phyloP scores from a whole-genome alignment of 805 yeast species.

The Wickerhamomyces xylosicus region DNA sequence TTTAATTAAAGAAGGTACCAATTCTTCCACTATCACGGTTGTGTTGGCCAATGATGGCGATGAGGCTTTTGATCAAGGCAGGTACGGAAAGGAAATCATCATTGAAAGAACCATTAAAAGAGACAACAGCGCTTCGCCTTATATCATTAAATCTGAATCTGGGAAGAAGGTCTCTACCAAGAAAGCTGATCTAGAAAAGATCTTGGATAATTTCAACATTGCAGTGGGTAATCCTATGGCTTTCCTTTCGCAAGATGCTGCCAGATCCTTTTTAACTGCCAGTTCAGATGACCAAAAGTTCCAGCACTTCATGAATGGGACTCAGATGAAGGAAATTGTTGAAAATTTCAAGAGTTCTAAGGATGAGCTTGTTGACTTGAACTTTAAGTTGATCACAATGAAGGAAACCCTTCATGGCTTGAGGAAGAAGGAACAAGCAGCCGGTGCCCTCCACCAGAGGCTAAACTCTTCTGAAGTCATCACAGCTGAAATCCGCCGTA shows the following conservation, averaged over 20 bases:
- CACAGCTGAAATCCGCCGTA: constrained; percentile 25
- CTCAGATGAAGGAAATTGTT: constrained; percentile 58
- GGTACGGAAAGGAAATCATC: constrained; percentile 58
- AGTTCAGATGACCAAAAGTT: constrained; percentile 67
- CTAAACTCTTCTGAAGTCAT: constrained; percentile 31
- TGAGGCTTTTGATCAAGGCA: constrained; percentile 54
- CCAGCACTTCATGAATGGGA: constrained; percentile 70
- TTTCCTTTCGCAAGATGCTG: constrained; percentile 87
- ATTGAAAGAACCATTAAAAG: constrained; percentile 57
- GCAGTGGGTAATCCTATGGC: constrained; percentile 88
- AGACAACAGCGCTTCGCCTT: constrained; percentile 37
- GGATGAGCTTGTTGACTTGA: constrained; percentile 25
- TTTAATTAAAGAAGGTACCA: constrained; percentile 68
- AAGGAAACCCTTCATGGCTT: constrained; percentile 28
- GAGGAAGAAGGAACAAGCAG: constrained; percentile 30
- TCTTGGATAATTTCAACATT: constrained; percentile 62
- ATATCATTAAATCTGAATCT: constrained; percentile 40
- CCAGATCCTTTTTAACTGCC: constrained; percentile 77
- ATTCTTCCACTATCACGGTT: constrained; percentile 57
- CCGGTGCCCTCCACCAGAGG: constrained; percentile 28
- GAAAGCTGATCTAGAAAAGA: constrained; percentile 54
- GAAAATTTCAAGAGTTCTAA: constrained; percentile 37
- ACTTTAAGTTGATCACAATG: constrained; percentile 27
- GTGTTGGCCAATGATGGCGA: constrained; percentile 53
- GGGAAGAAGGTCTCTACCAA: constrained; percentile 49